A percentile compares a stretch with the other conserved stretches of the same genome.
Conservation (phyloP, 306 rosid species). For the Acacia crassicarpa region DNA sequence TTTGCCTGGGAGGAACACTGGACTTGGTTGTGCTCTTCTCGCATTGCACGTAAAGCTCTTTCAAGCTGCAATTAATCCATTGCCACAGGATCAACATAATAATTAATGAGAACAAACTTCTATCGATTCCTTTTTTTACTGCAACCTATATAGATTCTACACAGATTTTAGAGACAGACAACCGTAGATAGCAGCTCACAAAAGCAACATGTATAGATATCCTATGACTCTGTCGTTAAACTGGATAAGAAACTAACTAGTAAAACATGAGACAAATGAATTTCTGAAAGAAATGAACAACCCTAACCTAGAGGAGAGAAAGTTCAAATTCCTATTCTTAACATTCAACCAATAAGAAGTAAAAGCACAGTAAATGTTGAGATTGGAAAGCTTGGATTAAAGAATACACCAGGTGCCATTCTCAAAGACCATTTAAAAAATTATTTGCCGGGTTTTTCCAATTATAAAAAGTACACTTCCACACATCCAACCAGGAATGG, state of each 20-base stretch:
- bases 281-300: not conserved
- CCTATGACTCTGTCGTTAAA: constrained; percentile 7
- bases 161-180: not conserved
- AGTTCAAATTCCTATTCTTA: not conserved
- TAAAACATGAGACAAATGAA: not conserved
- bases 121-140: not conserved
- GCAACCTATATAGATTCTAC: constrained; percentile 10
- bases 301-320: not conserved
- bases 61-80: constrained; percentile 64
- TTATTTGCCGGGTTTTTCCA: not conserved
- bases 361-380: constrained; percentile 13
- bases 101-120: constrained; percentile 17
- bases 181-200: constrained; percentile 4
- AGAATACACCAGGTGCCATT: not conserved
- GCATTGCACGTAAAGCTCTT: constrained; percentile 61
- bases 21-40: constrained; percentile 56
- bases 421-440: not conserved
- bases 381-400: not conserved
- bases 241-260: constrained; percentile 21
- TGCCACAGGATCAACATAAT: constrained; percentile 19
- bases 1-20: constrained; percentile 58
- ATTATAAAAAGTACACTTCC: not conserved
- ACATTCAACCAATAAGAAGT: not conserved
- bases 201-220: not conserved
- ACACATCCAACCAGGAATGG: not conserved